Evolutionary conservation across 2,329 filamentous ascomycete genomes (phyloP).

Genomic region (Curvularia eragrostidis): DNA sequence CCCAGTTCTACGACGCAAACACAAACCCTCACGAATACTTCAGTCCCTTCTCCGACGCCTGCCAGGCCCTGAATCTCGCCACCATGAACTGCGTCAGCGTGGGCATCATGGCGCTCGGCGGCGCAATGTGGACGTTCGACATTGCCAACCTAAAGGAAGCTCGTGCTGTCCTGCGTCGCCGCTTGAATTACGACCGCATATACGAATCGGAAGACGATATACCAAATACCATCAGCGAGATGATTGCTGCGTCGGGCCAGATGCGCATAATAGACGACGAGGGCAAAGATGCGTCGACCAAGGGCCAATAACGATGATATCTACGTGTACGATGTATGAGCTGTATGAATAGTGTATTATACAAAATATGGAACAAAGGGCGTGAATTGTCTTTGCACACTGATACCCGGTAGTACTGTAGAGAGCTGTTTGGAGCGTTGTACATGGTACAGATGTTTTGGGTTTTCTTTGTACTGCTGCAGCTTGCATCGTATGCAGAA

Average conservation of each 20-base stretch:
- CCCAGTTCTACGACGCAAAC: constrained; percentile 74
- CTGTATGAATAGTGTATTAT: constrained; percentile 34
- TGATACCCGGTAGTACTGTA: too few species aligned
- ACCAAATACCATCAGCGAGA: constrained; percentile 35
- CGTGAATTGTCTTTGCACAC: too few species aligned
- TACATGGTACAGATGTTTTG: too few species aligned
- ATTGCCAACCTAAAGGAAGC: constrained; percentile 64
- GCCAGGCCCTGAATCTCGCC: constrained; percentile 83
- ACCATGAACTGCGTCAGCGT: constrained; percentile 84
- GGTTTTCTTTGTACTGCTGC: too few species aligned
- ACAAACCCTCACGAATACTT: constrained; percentile 56
- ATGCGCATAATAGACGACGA: constrained; percentile 43
- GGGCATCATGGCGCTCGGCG: constrained; percentile 76
- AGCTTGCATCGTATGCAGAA: too few species aligned
- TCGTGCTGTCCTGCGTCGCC: constrained; percentile 64
- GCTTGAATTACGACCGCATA: constrained; percentile 60
- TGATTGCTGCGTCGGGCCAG: constrained; percentile 53
- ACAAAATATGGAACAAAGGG: not conserved
- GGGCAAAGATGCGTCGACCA: constrained; percentile 13
- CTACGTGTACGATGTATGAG: constrained; percentile 22
- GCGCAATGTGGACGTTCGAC: constrained; percentile 77
- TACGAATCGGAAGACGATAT: constrained; percentile 55
- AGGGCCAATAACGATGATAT: constrained; percentile 21
- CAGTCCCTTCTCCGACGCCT: constrained; percentile 74
- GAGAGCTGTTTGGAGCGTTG: too few species aligned